These are phyloP conservation scores for Oryza nivara DNA, from an alignment of 176 grass and related monocot genomes.

Conservation along the genomic window DNA sequence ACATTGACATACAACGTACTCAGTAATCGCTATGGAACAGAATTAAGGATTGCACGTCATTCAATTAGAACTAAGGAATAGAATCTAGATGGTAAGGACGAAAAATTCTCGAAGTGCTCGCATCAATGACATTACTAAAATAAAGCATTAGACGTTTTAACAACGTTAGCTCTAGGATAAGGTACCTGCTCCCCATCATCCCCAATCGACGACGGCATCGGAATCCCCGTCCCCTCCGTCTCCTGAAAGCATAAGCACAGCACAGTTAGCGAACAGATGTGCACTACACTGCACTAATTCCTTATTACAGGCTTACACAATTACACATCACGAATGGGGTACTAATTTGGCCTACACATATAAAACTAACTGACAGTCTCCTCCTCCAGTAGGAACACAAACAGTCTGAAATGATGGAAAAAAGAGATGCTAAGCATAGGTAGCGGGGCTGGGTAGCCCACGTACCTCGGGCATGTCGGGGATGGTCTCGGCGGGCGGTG, in stretches of 20 bases:
- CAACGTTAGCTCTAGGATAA: neutral
- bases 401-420: neutral
- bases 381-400: neutral
- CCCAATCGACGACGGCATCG: conserved; percentile 54
- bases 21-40: neutral
- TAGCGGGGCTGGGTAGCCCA: neutral
- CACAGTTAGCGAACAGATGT: neutral
- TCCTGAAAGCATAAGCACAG: conserved; percentile 35
- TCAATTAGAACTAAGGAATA: neutral
- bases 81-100: neutral
- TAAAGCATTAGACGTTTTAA: conserved; percentile 14
- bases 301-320: neutral
- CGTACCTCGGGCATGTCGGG: conserved; percentile 45
- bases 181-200: conserved; percentile 62
- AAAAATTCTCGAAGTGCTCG: neutral
- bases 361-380: too few relatives aligned
- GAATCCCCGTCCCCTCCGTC: conserved; percentile 42
- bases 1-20: neutral
- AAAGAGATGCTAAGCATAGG: neutral
- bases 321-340: neutral
- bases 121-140: neutral
- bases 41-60: too few relatives aligned
- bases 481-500: conserved; percentile 42
- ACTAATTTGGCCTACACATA: too few relatives aligned
- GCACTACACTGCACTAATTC: neutral